A percentile compares a stretch with the other conserved stretches of the same genome.
Conservation (phyloP, 192 early-diverging fungal genomes). For the Kickxella alabastrina region DNA sequence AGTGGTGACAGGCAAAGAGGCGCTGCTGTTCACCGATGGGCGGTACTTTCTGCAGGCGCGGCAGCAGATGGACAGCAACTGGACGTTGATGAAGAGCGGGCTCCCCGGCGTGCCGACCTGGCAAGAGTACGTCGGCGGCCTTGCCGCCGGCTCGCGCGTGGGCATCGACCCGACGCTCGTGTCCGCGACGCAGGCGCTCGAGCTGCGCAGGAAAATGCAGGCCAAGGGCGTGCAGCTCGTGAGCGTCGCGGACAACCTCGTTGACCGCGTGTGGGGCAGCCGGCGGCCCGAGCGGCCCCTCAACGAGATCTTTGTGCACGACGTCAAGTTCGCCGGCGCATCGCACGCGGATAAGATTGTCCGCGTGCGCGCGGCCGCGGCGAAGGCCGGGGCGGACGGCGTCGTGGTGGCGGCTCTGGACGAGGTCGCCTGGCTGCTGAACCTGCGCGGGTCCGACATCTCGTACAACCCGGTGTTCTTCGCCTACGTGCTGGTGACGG, state of each 20-base stretch:
- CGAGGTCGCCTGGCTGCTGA: constrained; percentile 97
- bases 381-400: constrained; percentile 63
- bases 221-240: constrained; percentile 60
- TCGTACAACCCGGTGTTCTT: constrained; percentile 96
- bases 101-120: constrained; percentile 81
- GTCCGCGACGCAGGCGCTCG: constrained; percentile 60
- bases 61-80: constrained; percentile 86
- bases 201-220: constrained; percentile 56
- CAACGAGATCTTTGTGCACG: constrained; percentile 63
- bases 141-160: constrained; percentile 73
- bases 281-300: constrained; percentile 70
- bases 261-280: constrained; percentile 80
- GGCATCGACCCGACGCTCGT: constrained; percentile 90
- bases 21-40: constrained; percentile 94
- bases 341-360: constrained; percentile 63
- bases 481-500: constrained; percentile 82
- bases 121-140: constrained; percentile 79
- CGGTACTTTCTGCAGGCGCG: constrained; percentile 96
- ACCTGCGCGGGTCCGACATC: constrained; percentile 94
- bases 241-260: constrained; percentile 71
- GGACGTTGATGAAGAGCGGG: constrained; percentile 93
- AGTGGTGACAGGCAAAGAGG: constrained; percentile 72
- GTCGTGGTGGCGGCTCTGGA: constrained; percentile 86
- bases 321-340: constrained; percentile 66
- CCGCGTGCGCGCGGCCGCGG: constrained; percentile 63